phyloP scores from a whole-genome alignment of 2,329 filamentous ascomycete species.

The Penicillium sp. region DNA sequence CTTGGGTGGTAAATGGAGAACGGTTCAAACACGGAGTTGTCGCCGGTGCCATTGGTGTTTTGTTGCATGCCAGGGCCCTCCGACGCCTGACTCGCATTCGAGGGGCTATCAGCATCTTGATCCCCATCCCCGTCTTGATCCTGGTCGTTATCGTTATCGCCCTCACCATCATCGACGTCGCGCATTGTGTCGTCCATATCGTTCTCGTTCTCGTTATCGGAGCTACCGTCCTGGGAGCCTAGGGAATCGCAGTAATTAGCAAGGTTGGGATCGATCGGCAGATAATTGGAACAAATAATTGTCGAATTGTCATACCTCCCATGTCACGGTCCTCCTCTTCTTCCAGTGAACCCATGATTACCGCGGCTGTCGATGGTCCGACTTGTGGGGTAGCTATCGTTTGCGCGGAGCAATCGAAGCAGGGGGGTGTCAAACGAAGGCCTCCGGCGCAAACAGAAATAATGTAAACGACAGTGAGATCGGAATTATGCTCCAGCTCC shows the following conservation, averaged over 20 bases:
- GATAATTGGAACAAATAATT: constrained; percentile 2
- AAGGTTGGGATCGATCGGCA: not conserved
- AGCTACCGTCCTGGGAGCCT: constrained; percentile 44
- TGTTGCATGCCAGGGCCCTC: constrained; percentile 31
- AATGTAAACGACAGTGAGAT: not conserved
- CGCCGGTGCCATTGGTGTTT: constrained; percentile 40
- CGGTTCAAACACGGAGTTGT: constrained; percentile 26
- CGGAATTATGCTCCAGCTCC: not conserved
- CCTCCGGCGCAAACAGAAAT: not conserved
- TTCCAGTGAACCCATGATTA: constrained; percentile 27
- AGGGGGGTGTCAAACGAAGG: not conserved
- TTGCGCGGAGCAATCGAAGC: not conserved
- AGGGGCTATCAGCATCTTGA: constrained; percentile 33
- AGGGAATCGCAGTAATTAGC: constrained; percentile 3
- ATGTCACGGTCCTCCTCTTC: constrained; percentile 39
- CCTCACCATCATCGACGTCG: constrained; percentile 36
- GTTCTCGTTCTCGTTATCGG: constrained; percentile 36
- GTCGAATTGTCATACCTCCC: constrained; percentile 25
- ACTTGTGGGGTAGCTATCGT: not conserved
- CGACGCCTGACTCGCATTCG: constrained; percentile 35
- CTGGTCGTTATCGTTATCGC: constrained; percentile 24
- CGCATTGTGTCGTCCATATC: constrained; percentile 38
- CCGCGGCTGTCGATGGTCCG: not conserved
- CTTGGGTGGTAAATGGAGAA: constrained; percentile 48
- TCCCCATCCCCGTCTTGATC: constrained; percentile 20